These are phyloP conservation scores for Tetracladium maxilliforme DNA, from an alignment of 2,329 filamentous ascomycete species.

Conservation along the genomic window DNA sequence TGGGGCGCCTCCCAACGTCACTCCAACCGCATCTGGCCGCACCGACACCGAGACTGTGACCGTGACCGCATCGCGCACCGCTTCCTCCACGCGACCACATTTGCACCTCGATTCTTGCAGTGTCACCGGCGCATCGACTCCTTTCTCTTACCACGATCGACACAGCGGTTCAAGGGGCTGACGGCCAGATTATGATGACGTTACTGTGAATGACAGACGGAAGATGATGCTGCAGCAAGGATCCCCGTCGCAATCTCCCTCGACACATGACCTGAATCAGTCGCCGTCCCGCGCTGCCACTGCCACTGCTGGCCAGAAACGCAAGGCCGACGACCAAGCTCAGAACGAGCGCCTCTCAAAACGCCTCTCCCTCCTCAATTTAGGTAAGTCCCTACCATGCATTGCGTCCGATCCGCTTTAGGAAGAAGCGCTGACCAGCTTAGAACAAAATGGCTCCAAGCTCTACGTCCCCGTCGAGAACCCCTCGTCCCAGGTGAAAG, in stretches of 20 bases:
- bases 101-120: too few species aligned
- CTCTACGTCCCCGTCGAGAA: conserved; percentile 52
- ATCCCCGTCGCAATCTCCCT: conserved; percentile 13
- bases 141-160: too few species aligned
- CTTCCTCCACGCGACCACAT: too few species aligned
- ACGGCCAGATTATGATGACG: too few species aligned
- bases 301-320: conserved; percentile 22
- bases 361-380: conserved; percentile 64
- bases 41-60: too few species aligned
- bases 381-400: conserved; percentile 40
- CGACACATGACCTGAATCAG: background rate
- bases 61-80: too few species aligned
- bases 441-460: conserved; percentile 47
- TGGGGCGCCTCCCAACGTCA: too few species aligned
- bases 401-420: conserved; percentile 2
- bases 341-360: conserved; percentile 73
- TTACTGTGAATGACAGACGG: too few species aligned
- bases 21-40: too few species aligned
- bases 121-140: too few species aligned
- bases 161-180: too few species aligned
- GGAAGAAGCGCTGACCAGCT: conserved; percentile 8
- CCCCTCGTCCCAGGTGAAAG: conserved; percentile 13
- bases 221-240: conserved; percentile 1
- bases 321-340: conserved; percentile 43
- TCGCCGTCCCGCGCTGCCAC: background rate